A percentile compares a stretch with the other conserved stretches of the same genome.
Evolutionary conservation across 2,329 filamentous ascomycete species (phyloP).

Genomic region (Pseudogymnoascus sp.): DNA sequence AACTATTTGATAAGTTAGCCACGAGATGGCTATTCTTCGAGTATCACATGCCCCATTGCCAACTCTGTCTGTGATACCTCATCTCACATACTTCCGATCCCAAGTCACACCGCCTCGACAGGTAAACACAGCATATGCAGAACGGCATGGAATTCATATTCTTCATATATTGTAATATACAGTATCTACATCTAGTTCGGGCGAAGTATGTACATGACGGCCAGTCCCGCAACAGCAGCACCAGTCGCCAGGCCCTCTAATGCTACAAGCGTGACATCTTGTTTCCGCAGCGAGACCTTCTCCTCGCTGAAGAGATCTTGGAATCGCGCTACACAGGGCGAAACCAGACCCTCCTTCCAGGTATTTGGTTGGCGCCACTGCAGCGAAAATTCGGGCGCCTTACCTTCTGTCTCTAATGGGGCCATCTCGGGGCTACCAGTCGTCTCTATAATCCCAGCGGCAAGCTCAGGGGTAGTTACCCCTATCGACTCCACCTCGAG

Average conservation of each 20-base stretch:
- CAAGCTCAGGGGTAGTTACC: constrained; percentile 17
- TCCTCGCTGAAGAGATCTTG: constrained; percentile 62
- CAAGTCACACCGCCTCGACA: background rate
- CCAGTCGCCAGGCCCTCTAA: constrained; percentile 62
- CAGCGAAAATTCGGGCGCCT: constrained; percentile 20
- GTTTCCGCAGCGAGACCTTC: constrained; percentile 56
- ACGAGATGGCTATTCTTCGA: background rate
- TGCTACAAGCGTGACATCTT: constrained; percentile 63
- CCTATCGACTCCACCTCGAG: constrained; percentile 5
- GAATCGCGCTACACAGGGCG: constrained; percentile 44
- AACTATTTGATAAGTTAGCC: background rate
- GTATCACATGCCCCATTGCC: background rate
- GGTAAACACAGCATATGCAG: background rate
- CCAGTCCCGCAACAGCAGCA: constrained; percentile 50
- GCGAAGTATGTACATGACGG: constrained; percentile 27
- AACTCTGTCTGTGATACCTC: background rate
- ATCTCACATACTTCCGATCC: background rate
- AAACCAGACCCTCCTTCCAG: constrained; percentile 17
- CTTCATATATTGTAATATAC: constrained; percentile 12
- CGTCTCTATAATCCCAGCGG: constrained; percentile 20
- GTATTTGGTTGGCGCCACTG: constrained; percentile 18
- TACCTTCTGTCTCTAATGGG: constrained; percentile 18
- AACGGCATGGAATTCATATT: constrained; percentile 11
- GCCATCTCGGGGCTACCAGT: constrained; percentile 4
- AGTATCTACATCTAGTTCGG: constrained; percentile 14